phyloP scores from a whole-genome alignment of 805 yeast species.

The Pichia cephalocereana region DNA sequence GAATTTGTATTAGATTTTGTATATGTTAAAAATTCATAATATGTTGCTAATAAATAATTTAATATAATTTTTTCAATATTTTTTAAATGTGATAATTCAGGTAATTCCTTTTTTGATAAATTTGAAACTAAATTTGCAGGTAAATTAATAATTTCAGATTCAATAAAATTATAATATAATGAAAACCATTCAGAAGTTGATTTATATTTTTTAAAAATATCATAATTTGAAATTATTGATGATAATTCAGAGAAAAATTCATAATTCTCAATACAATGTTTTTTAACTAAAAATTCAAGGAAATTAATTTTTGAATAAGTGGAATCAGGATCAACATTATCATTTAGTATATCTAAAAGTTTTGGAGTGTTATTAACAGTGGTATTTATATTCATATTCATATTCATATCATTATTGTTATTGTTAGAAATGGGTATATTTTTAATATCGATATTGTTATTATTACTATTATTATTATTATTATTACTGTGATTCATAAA shows the following conservation, averaged over 20 bases:
- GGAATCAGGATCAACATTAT: constrained; percentile 15
- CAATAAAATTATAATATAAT: constrained; percentile 21
- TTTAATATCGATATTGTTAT: too few relatives aligned
- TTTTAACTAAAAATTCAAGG: constrained; percentile 19
- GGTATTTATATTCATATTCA: too few relatives aligned
- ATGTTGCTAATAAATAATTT: constrained; percentile 21
- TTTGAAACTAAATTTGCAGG: constrained; percentile 20
- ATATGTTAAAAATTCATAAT: constrained; percentile 22
- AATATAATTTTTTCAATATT: constrained; percentile 16
- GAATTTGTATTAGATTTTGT: neutral
- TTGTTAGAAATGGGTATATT: neutral
- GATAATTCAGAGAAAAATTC: constrained; percentile 24
- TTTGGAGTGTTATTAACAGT: constrained; percentile 13
- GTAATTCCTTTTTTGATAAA: constrained; percentile 13
- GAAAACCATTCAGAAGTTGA: constrained; percentile 19
- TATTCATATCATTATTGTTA: neutral
- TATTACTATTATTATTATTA: too few relatives aligned
- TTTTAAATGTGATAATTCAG: constrained; percentile 12
- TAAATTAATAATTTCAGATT: constrained; percentile 25
- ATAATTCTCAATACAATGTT: constrained; percentile 28
- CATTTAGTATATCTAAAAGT: constrained; percentile 21
- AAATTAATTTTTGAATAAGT: constrained; percentile 21
- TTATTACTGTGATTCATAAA: too few relatives aligned
- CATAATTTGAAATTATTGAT: constrained; percentile 12
- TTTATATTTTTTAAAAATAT: neutral